Conservation (phyloP, 441 rosid species). For the Gossypium armourianum region DNA sequence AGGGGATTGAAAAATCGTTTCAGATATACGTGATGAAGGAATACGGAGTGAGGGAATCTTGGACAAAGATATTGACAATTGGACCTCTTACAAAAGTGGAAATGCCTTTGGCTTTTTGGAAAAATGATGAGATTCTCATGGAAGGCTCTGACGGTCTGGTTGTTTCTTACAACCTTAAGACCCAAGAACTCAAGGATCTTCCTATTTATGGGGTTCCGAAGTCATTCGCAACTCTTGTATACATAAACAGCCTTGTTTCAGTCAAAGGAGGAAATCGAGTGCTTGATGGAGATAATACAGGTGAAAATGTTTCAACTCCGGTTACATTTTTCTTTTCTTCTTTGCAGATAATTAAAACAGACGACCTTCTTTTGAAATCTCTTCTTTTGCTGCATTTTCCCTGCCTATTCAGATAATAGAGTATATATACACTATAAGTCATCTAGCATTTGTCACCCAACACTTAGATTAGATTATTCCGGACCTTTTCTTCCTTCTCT, state of each 20-base stretch:
- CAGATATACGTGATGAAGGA: conserved; percentile 10
- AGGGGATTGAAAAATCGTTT: background rate
- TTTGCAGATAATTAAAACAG: background rate
- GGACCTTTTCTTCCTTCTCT: background rate
- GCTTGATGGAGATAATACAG: background rate
- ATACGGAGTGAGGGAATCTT: conserved; percentile 7
- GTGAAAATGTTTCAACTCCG: conserved; percentile 1
- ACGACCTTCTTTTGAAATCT: background rate
- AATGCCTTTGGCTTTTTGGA: conserved; percentile 10
- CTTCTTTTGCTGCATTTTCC: background rate
- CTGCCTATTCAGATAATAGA: background rate
- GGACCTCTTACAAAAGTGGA: conserved; percentile 10
- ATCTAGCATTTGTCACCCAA: background rate
- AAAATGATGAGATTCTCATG: conserved; percentile 9
- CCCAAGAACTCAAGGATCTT: conserved; percentile 6
- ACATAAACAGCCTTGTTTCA: conserved; percentile 11
- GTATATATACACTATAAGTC: background rate
- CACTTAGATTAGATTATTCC: background rate
- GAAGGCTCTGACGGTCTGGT: conserved; percentile 2
- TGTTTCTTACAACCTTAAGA: conserved; percentile 8
- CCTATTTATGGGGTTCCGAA: conserved; percentile 8
- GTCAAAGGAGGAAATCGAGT: conserved; percentile 3
- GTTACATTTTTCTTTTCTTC: background rate
- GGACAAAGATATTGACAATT: conserved; percentile 8
- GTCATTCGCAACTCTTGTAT: conserved; percentile 7